Percentiles rank a stretch among this genome's conserved stretches.
Conservation (phyloP, 257 asterid species). For the Ehretia macrophylla region DNA sequence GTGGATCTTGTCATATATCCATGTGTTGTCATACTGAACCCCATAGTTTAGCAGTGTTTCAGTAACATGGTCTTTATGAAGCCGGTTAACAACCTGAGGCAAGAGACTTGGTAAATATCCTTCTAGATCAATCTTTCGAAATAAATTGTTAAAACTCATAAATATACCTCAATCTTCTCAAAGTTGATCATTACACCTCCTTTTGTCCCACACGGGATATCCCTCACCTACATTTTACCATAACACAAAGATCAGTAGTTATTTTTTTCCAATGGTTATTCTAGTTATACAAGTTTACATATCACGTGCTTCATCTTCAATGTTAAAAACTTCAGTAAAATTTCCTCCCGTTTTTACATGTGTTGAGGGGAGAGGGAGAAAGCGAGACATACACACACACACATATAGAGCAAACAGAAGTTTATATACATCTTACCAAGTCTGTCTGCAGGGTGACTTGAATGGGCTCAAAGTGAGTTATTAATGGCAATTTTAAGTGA, state of each 20-base stretch:
- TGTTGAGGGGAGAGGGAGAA: background rate
- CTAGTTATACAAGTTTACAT: background rate
- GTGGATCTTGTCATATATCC: conserved; percentile 99
- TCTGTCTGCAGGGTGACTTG: conserved; percentile 99
- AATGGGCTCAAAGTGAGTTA: conserved; percentile 94
- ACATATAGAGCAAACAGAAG: background rate
- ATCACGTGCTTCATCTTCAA: background rate
- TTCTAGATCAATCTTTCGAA: background rate
- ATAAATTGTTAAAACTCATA: background rate
- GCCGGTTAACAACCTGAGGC: conserved; percentile 89
- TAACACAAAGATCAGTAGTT: conserved; percentile 4
- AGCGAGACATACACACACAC: background rate
- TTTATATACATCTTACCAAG: conserved; percentile 47
- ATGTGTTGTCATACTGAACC: conserved; percentile 87
- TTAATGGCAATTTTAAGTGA: conserved; percentile 79
- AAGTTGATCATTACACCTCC: conserved; percentile 96
- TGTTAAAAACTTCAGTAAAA: background rate
- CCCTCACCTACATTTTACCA: conserved; percentile 70
- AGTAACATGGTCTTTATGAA: conserved; percentile 69
- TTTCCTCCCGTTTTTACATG: background rate
- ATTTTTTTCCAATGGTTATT: background rate
- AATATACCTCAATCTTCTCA: conserved; percentile 88
- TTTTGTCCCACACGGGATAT: conserved; percentile 98
- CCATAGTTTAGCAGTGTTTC: conserved; percentile 85
- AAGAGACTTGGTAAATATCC: conserved; percentile 9